A percentile compares a stretch with the other conserved stretches of the same genome.
Evolutionary conservation across 148 eudicot genomes (phyloP).

Genomic region (Chenopodium album): DNA sequence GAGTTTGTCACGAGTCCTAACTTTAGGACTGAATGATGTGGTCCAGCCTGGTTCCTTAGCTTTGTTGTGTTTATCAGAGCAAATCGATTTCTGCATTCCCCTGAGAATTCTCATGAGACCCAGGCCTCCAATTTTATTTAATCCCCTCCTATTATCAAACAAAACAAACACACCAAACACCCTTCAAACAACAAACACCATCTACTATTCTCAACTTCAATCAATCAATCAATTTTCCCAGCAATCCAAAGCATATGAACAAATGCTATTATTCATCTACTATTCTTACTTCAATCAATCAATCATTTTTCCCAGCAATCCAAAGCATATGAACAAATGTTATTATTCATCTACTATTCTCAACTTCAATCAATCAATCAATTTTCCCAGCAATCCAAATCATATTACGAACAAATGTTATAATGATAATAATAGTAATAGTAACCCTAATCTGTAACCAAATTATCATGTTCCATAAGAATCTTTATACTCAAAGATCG

Average conservation of each 20-base stretch:
- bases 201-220: too few species aligned
- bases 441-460: constrained; percentile 38
- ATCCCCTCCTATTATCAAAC: background rate
- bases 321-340: background rate
- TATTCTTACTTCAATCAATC: too few species aligned
- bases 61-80: constrained; percentile 37
- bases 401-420: background rate
- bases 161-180: background rate
- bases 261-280: background rate
- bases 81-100: constrained; percentile 96
- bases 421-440: too few species aligned
- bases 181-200: background rate
- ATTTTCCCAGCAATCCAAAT: constrained; percentile 9
- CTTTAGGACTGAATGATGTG: constrained; percentile 67
- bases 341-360: too few species aligned
- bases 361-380: too few species aligned
- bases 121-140: constrained; percentile 37
- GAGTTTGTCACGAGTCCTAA: constrained; percentile 76
- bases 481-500: background rate
- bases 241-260: constrained; percentile 7
- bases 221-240: background rate
- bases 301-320: background rate
- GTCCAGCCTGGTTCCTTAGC: constrained; percentile 52
- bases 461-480: constrained; percentile 12
- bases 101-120: constrained; percentile 98